These are phyloP conservation scores for Pseudogymnoascus pannorum DNA, from an alignment of 2,329 filamentous ascomycete genomes.

Conservation along the genomic window DNA sequence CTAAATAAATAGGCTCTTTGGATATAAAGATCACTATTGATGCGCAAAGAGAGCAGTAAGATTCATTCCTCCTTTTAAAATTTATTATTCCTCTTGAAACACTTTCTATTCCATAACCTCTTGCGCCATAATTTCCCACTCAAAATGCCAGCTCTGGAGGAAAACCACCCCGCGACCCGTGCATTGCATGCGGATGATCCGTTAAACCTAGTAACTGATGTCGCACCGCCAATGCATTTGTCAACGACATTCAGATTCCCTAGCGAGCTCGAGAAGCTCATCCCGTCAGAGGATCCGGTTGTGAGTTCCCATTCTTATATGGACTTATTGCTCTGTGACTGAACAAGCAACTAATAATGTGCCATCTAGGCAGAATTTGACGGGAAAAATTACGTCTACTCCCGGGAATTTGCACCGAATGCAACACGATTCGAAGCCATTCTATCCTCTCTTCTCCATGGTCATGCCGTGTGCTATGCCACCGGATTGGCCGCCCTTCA, in stretches of 20 bases:
- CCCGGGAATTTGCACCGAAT: conserved; percentile 70
- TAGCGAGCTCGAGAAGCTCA: conserved; percentile 59
- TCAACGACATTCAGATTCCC: conserved; percentile 90
- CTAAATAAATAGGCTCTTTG: neutral
- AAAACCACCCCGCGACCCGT: neutral
- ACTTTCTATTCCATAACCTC: neutral
- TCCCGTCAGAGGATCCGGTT: conserved; percentile 44
- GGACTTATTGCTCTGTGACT: neutral
- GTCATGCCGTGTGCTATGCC: conserved; percentile 66
- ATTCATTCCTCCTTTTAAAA: neutral
- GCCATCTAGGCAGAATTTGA: conserved; percentile 32
- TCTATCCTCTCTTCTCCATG: conserved; percentile 64
- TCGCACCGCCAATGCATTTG: conserved; percentile 83
- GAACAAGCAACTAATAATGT: neutral
- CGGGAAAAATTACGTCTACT: conserved; percentile 69
- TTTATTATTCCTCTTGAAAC: neutral
- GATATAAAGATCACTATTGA: neutral
- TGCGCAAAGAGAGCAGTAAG: neutral
- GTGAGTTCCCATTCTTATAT: conserved; percentile 35
- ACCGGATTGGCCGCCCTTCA: conserved; percentile 87
- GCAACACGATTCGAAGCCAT: conserved; percentile 79
- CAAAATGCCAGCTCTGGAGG: neutral
- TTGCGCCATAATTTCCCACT: neutral
- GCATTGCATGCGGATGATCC: conserved; percentile 69
- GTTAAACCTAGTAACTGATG: conserved; percentile 65